Base-by-base conservation (phyloP, 1,284 basidiomycete genomes). In the Clitocybe nebularis region DNA sequence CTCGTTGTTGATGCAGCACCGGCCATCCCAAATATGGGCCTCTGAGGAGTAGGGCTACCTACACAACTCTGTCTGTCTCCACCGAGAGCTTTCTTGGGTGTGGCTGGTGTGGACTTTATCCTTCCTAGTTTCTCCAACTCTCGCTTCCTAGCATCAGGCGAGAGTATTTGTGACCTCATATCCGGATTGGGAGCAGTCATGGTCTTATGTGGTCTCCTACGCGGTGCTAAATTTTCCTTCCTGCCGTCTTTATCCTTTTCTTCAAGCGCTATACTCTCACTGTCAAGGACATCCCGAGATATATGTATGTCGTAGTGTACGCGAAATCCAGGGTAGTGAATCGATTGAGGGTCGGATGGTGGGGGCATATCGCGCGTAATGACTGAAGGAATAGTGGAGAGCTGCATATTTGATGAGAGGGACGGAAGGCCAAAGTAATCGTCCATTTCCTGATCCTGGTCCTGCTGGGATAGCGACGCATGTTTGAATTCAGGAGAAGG, bases 321-420 rank as follows among this genome's bases (percentile, higher is more conserved):
- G 41, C 68, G 62, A 53, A 89, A 89, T 11, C 85, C 84, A 6
- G 85, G 85, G 57, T 84, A 85, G 54, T 88, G 86, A 24, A 72
- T 65, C 7, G 83, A 85, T 36, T 74, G 69, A 5, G 73, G 73
- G 54, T 83, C 73, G 30, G 65, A 59, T 16, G 64, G 66, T 11
- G 67, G 65, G 11, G 71, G 73, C 22, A 71, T 59, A 42, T 67
- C 68, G 44, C 71, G 75, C 16, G 71, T 65, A 41, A 71, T 54
- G 39, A 61, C 44, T 16, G 56, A 57, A 35, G 51, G 55, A 43
- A 36, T 42, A 16, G 32, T 21, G 34, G 55, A 53, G 28, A 45
- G 49, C 19, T 39, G 50, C 26, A 49, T 49, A 16, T 53, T 41
- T 24, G 57, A 46, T 16, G 52, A 52, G 44, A 45, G 37, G 20